Base-by-base conservation (phyloP, 805 yeast species). In the Candida schatavii region DNA sequence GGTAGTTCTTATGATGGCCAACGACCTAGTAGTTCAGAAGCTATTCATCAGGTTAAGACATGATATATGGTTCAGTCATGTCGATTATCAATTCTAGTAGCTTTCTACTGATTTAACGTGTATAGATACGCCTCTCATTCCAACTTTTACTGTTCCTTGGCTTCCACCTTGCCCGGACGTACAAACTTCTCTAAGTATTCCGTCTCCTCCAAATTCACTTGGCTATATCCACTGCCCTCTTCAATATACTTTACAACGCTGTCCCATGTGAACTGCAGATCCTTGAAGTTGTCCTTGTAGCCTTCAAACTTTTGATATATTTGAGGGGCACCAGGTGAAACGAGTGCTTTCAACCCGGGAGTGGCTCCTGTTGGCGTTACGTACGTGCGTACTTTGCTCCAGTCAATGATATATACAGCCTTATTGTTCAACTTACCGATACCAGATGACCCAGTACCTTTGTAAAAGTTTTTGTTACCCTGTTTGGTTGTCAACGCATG, bases 381-480 rank as follows among this genome's bases (percentile, higher is more conserved):
- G 64, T 83, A 93, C 0, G 98, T 88, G 55, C 97, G 77, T 23
- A 91, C 98, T 57, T 83, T 88, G 35, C 66, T 64, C 88, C 95
- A 91, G 66, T 87, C 77, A 46, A 93, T 77, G 5, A 78, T 70
- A 63, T 88, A 93, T 18, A 78, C 76, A 41, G 96, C 97, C 46
- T 72, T 75, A 27, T 74, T 70, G 41, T 93, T 85, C 57, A 83
- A 80, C 40, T 72, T 74, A 60, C 99, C 99, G 47, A 88, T 80
- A 62, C 97, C 97, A 3, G 95, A 78, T 4, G 99, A 87, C 44
- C 97, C 79, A 18, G 98, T 93, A 72, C 99, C 99, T 64, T 93
- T 93, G 70, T 93, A 93, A 68, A 75, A 86, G 54, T 86, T 83
- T 70, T 90, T 89, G 67, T 93, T 91, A 56, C 99, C 98, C 60